Conservation (phyloP, 2,329 filamentous ascomycete genomes). For the Ramichloridium luteum region DNA sequence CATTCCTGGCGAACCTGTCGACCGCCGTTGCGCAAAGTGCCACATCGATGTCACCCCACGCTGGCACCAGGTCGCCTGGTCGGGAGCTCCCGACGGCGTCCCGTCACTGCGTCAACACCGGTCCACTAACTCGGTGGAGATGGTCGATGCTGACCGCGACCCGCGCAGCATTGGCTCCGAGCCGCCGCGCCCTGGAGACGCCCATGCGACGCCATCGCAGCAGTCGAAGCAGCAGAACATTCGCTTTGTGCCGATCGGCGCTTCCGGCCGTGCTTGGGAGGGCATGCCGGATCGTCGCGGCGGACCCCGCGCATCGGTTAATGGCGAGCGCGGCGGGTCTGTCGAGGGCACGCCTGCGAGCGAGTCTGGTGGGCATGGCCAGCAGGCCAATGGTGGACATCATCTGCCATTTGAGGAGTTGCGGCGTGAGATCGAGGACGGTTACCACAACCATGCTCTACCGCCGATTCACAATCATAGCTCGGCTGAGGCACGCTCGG, state of each 20-base stretch:
- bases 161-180: constrained; percentile 5
- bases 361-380: constrained; percentile 3
- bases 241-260: constrained; percentile 20
- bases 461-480: constrained; percentile 9
- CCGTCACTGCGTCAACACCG: constrained; percentile 4
- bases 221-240: constrained; percentile 9
- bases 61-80: constrained; percentile 28
- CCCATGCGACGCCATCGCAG: too few species aligned
- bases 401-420: background rate
- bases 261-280: constrained; percentile 19
- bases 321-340: constrained; percentile 7
- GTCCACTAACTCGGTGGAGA: constrained; percentile 18
- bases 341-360: constrained; percentile 5
- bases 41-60: constrained; percentile 58
- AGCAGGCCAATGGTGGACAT: background rate
- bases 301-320: constrained; percentile 5
- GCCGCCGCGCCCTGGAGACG: background rate
- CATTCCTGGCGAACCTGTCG: constrained; percentile 16
- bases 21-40: constrained; percentile 33
- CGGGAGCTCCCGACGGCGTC: constrained; percentile 6
- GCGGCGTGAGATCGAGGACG: constrained; percentile 12
- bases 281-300: constrained; percentile 20
- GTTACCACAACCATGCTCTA: constrained; percentile 16
- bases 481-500: constrained; percentile 4
- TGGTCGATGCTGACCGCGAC: constrained; percentile 11